Evolutionary conservation across 805 yeast genomes (phyloP).

Genomic region (Metschnikowia reukaufii): DNA sequence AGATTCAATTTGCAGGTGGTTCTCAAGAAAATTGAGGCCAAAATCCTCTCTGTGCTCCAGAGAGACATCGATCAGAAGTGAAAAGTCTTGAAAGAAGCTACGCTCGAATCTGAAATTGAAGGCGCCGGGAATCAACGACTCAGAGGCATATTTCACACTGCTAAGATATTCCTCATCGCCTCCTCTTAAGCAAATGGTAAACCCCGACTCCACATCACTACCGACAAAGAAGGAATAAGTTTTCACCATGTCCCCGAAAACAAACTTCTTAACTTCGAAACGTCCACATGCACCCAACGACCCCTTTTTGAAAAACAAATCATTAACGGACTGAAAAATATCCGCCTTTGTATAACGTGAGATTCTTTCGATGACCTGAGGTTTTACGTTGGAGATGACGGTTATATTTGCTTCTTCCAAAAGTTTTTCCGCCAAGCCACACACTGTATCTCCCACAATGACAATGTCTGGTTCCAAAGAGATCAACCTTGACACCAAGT

Average conservation of each 20-base stretch:
- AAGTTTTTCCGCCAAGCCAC: constrained; percentile 76
- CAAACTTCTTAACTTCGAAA: constrained; percentile 70
- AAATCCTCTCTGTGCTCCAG: background rate
- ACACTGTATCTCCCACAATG: constrained; percentile 73
- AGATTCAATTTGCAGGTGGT: constrained; percentile 3
- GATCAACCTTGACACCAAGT: constrained; percentile 73
- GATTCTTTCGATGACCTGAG: constrained; percentile 74
- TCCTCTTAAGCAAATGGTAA: constrained; percentile 87
- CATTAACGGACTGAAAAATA: constrained; percentile 82
- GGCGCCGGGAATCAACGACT: constrained; percentile 76
- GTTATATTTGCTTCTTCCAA: constrained; percentile 75
- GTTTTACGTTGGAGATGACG: constrained; percentile 78
- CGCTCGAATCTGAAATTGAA: constrained; percentile 77
- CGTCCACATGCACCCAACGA: constrained; percentile 68
- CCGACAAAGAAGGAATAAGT: constrained; percentile 82
- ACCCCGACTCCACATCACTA: constrained; percentile 69
- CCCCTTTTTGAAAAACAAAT: constrained; percentile 62
- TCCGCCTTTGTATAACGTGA: constrained; percentile 82
- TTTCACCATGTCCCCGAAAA: constrained; percentile 55
- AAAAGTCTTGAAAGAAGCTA: constrained; percentile 16
- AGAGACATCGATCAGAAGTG: constrained; percentile 5
- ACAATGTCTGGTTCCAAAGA: constrained; percentile 78
- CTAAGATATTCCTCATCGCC: constrained; percentile 59
- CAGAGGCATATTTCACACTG: constrained; percentile 73
- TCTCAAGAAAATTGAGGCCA: constrained; percentile 10